phyloP scores from a whole-genome alignment of 768 basidiomycete species.

The Suillus cothurnatus region DNA sequence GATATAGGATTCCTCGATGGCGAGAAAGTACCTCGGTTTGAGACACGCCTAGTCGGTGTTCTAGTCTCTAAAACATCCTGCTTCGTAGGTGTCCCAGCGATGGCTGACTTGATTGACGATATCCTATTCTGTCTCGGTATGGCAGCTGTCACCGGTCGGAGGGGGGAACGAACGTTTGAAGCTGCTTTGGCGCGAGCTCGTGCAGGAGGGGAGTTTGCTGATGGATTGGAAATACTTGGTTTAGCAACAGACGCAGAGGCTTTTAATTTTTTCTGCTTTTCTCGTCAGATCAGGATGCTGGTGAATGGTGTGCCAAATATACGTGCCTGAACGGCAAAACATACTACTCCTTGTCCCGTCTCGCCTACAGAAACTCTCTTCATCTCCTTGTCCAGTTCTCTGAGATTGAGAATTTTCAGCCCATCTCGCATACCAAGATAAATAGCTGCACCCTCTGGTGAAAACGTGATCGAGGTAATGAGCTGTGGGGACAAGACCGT shows the following conservation, averaged over 20 bases:
- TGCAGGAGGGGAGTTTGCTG: conserved; percentile 14
- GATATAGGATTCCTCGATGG: conserved; percentile 6
- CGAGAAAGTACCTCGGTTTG: conserved; percentile 10
- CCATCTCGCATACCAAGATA: conserved; percentile 69
- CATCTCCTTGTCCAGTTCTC: conserved; percentile 66
- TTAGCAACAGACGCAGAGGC: neutral
- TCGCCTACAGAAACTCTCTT: conserved; percentile 55
- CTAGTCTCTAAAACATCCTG: neutral
- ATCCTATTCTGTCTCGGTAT: neutral
- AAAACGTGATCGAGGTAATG: conserved; percentile 66
- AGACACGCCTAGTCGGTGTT: neutral
- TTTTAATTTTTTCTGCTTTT: conserved; percentile 21
- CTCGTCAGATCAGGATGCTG: neutral
- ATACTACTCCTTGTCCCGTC: conserved; percentile 47
- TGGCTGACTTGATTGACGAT: conserved; percentile 21
- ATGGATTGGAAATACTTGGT: conserved; percentile 11
- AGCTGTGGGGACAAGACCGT: conserved; percentile 53
- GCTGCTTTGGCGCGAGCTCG: conserved; percentile 12
- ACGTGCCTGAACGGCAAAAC: conserved; percentile 60
- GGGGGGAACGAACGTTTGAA: conserved; percentile 4
- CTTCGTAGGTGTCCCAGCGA: conserved; percentile 1
- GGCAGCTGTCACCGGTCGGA: neutral
- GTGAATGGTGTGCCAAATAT: neutral
- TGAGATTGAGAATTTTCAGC: conserved; percentile 63
- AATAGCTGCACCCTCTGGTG: conserved; percentile 66